Percentiles rank a stretch among this genome's conserved stretches.
Evolutionary conservation across 2,329 filamentous ascomycete genomes (phyloP).

Genomic region (Rutstroemia sp.): DNA sequence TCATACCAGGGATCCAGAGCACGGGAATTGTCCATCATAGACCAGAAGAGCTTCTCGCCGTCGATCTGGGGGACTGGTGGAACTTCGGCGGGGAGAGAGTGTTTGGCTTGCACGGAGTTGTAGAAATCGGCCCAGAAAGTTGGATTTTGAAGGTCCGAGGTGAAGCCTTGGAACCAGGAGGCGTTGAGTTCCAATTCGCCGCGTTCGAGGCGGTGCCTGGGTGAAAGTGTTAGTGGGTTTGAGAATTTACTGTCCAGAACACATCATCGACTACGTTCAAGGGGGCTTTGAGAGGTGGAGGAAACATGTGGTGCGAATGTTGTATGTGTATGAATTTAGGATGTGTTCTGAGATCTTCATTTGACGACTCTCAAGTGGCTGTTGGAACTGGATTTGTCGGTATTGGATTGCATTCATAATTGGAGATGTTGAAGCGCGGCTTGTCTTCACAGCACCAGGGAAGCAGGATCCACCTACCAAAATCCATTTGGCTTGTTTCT

Average conservation of each 20-base stretch:
- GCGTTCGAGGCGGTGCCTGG: slow-evolving; percentile 68
- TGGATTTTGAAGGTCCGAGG: slow-evolving; percentile 60
- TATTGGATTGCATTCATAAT: no score
- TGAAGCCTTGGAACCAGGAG: slow-evolving; percentile 70
- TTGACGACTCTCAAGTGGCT: no score
- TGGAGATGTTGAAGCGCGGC: no score
- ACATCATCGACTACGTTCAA: no score
- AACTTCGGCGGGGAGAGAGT: slow-evolving; percentile 33
- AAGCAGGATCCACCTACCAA: slow-evolving; percentile 43
- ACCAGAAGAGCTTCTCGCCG: slow-evolving; percentile 73
- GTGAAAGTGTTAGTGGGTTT: background rate
- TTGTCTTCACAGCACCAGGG: background rate
- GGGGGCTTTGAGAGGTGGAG: background rate
- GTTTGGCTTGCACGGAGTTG: slow-evolving; percentile 30
- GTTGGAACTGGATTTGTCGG: no score
- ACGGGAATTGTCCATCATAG: slow-evolving; percentile 75
- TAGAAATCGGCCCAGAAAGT: slow-evolving; percentile 64
- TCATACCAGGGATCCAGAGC: slow-evolving; percentile 58
- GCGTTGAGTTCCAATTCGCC: slow-evolving; percentile 72
- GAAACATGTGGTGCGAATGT: background rate
- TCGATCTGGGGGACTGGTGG: slow-evolving; percentile 68
- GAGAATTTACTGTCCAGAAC: no score
- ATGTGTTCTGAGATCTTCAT: no score
- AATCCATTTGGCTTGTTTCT: slow-evolving; percentile 68
- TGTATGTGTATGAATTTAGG: no score